Conservation (phyloP, 352 stramenopile species). For the Elongisporangium prolatum region DNA sequence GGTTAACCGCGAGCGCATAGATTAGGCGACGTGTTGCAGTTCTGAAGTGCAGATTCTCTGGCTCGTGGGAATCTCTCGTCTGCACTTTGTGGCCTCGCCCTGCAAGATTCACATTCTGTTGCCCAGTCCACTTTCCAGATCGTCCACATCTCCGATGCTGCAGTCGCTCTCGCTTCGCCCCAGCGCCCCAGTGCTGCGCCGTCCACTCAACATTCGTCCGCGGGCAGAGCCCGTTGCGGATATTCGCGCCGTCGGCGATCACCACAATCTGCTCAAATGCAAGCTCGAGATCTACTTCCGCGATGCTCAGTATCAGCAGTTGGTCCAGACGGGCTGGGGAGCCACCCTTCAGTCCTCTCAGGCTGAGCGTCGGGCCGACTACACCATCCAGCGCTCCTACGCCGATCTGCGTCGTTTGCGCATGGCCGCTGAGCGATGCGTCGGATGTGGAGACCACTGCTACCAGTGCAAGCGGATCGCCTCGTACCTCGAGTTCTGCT, state of each 20-base stretch:
- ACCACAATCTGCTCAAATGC: slow-evolving; percentile 16
- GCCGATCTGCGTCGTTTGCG: slow-evolving; percentile 24
- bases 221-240: slow-evolving; percentile 20
- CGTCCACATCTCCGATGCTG: slow-evolving; percentile 13
- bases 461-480: slow-evolving; percentile 24
- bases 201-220: slow-evolving; percentile 13
- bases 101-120: background rate
- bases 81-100: background rate
- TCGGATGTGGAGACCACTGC: slow-evolving; percentile 19
- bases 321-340: background rate
- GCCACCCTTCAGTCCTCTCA: slow-evolving; percentile 1
- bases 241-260: slow-evolving; percentile 13
- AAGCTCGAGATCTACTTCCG: slow-evolving; percentile 22
- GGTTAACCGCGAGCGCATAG: background rate
- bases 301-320: background rate
- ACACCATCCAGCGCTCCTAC: slow-evolving; percentile 20
- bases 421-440: slow-evolving; percentile 17
- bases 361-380: slow-evolving; percentile 17
- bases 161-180: slow-evolving; percentile 30
- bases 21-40: background rate
- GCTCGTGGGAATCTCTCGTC: background rate
- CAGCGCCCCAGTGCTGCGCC: slow-evolving; percentile 16
- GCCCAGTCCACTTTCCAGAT: background rate
- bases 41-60: background rate
- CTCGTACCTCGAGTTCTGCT: slow-evolving; percentile 28